These are phyloP conservation scores for Geotrichum cucujoidarum DNA, from an alignment of 1,139 yeast genomes.

Conservation along the genomic window DNA sequence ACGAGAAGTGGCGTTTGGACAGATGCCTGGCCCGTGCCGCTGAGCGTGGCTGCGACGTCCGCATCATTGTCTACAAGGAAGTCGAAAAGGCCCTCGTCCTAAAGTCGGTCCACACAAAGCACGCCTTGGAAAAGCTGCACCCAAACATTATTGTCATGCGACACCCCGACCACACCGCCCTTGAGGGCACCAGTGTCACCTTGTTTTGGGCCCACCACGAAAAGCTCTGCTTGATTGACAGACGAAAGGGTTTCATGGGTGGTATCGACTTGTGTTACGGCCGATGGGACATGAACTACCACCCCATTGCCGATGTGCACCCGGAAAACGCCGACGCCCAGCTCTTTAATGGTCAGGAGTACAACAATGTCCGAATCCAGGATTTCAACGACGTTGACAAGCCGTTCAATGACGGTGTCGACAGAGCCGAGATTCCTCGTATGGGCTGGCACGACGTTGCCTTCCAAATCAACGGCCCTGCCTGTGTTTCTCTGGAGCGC, in stretches of 20 bases:
- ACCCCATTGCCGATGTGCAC: constrained; percentile 29
- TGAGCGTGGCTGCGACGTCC: constrained; percentile 57
- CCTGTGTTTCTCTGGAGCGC: constrained; percentile 22
- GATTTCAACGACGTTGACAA: constrained; percentile 21
- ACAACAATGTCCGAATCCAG: constrained; percentile 22
- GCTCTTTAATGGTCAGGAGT: constrained; percentile 22
- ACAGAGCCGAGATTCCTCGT: constrained; percentile 20
- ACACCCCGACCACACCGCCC: constrained; percentile 59
- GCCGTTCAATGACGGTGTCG: constrained; percentile 20
- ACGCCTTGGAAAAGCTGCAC: constrained; percentile 51
- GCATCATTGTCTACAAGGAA: constrained; percentile 56
- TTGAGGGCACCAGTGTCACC: constrained; percentile 42
- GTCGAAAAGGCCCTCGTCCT: constrained; percentile 58
- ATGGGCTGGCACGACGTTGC: constrained; percentile 26
- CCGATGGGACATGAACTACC: constrained; percentile 60
- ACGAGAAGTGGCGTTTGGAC: constrained; percentile 59
- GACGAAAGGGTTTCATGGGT: constrained; percentile 54
- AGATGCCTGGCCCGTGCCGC: constrained; percentile 56
- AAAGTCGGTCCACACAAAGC: constrained; percentile 58
- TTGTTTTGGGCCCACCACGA: constrained; percentile 69
- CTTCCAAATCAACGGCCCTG: constrained; percentile 22
- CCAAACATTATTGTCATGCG: constrained; percentile 59
- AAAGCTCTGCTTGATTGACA: constrained; percentile 53
- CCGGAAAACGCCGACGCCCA: constrained; percentile 21
- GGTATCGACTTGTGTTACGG: constrained; percentile 63